Conservation (phyloP, 1,284 basidiomycete species). For the Abortiporus biennis region DNA sequence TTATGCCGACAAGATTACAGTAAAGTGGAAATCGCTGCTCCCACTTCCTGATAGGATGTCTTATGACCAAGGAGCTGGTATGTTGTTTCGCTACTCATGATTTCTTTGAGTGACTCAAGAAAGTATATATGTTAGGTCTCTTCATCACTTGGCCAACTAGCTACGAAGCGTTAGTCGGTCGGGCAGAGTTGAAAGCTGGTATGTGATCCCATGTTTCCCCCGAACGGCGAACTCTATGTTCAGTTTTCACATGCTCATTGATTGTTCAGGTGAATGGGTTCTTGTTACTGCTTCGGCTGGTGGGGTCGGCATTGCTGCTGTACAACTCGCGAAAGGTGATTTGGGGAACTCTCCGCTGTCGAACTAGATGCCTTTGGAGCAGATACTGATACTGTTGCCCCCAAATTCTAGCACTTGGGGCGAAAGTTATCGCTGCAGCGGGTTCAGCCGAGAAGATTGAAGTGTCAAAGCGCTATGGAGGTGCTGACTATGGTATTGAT, state of each 20-base stretch:
- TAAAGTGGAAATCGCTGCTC: constrained; percentile 42
- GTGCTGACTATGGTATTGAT: constrained; percentile 66
- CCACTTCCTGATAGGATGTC: constrained; percentile 59
- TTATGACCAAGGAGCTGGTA: constrained; percentile 61
- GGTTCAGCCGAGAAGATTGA: constrained; percentile 66
- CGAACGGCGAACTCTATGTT: not conserved
- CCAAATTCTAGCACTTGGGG: constrained; percentile 57
- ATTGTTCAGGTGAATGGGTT: constrained; percentile 71
- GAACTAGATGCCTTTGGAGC: too few species aligned
- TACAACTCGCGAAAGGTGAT: constrained; percentile 83
- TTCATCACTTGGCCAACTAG: constrained; percentile 87
- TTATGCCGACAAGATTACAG: constrained; percentile 70
- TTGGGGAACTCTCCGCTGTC: not conserved
- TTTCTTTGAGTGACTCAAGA: not conserved
- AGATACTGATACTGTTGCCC: too few species aligned
- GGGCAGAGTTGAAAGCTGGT: constrained; percentile 75
- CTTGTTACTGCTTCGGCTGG: constrained; percentile 87
- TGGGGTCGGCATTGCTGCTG: constrained; percentile 88
- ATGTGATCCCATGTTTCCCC: constrained; percentile 7
- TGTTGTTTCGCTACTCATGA: constrained; percentile 9
- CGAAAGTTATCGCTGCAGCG: constrained; percentile 76
- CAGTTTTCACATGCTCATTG: not conserved
- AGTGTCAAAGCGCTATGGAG: constrained; percentile 60
- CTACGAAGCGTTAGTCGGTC: constrained; percentile 84
- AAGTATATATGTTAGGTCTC: constrained; percentile 37